phyloP scores from a whole-genome alignment of 768 basidiomycete species.

The Psilocybe subaeruginosa region DNA sequence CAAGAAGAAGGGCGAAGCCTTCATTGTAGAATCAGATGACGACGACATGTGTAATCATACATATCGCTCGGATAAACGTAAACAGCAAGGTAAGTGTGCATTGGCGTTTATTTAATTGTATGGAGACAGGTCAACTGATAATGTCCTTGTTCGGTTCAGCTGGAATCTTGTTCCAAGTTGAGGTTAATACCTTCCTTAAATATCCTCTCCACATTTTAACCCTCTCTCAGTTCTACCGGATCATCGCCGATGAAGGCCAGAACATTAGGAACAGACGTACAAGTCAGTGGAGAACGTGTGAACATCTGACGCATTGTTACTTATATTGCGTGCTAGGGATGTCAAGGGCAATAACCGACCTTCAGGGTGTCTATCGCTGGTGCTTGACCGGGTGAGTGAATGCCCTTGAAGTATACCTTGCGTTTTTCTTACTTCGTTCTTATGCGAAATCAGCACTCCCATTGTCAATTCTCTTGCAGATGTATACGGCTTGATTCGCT shows the following conservation, averaged over 20 bases:
- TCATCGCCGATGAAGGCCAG: conserved; percentile 62
- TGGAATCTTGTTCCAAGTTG: conserved; percentile 54
- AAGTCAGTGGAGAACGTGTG: conserved; percentile 32
- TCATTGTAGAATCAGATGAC: conserved; percentile 41
- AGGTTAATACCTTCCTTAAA: conserved; percentile 31
- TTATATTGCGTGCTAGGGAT: conserved; percentile 35
- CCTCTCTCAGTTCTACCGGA: conserved; percentile 46
- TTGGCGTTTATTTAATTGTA: not conserved
- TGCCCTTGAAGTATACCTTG: not conserved
- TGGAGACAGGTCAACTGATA: not conserved
- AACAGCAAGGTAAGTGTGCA: conserved; percentile 31
- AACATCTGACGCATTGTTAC: not conserved
- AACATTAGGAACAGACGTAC: conserved; percentile 53
- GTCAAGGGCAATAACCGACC: conserved; percentile 56
- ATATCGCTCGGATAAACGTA: conserved; percentile 31
- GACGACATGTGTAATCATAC: conserved; percentile 25
- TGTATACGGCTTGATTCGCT: conserved; percentile 49
- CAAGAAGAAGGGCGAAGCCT: conserved; percentile 34
- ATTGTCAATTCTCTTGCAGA: conserved; percentile 67
- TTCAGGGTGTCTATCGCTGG: conserved; percentile 64
- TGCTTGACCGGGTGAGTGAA: conserved; percentile 58
- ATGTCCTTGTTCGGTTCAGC: conserved; percentile 30
- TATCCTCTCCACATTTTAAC: not conserved
- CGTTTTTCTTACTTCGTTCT: not conserved
- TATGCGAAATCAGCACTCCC: conserved; percentile 47